Conservation (phyloP, 2,329 filamentous ascomycete genomes). For the Arthrobotrys musiformis region DNA sequence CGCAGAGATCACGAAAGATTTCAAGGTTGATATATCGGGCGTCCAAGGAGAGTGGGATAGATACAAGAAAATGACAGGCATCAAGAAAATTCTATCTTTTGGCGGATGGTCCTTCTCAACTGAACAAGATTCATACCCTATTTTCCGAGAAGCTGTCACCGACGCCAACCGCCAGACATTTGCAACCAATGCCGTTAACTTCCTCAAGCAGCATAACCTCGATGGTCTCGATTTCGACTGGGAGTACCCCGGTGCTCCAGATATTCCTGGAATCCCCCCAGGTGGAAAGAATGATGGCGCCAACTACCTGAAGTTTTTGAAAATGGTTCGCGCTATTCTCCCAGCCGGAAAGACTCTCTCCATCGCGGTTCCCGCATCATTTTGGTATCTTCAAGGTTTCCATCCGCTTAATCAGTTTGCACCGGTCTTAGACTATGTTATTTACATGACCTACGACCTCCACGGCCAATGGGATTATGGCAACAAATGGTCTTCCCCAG, state of each 20-base stretch:
- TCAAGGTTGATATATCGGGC: conserved; percentile 40
- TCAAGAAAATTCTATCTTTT: conserved; percentile 61
- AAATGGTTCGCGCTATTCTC: conserved; percentile 53
- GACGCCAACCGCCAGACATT: conserved; percentile 61
- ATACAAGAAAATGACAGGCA: conserved; percentile 60
- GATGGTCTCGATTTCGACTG: conserved; percentile 66
- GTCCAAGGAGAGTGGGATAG: conserved; percentile 59
- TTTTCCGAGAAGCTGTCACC: conserved; percentile 60
- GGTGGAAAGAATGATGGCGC: conserved; percentile 58
- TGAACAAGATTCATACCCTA: conserved; percentile 54
- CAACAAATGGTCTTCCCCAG: conserved; percentile 28
- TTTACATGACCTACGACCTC: conserved; percentile 55
- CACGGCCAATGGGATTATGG: conserved; percentile 32
- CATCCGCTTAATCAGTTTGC: conserved; percentile 61
- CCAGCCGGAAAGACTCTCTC: conserved; percentile 60
- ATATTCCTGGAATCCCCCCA: conserved; percentile 59
- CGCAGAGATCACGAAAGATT: conserved; percentile 55
- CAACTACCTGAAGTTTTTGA: conserved; percentile 60
- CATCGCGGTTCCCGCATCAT: conserved; percentile 63
- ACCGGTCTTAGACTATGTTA: conserved; percentile 61
- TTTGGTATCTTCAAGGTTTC: conserved; percentile 63
- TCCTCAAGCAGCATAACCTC: conserved; percentile 64
- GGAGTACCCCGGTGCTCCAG: conserved; percentile 62
- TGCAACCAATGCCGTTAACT: conserved; percentile 61
- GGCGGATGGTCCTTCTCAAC: conserved; percentile 59